Percentiles rank a stretch among this genome's conserved stretches.
Conservation (phyloP, 805 yeast genomes). For the Barnettozyma salicaria region DNA sequence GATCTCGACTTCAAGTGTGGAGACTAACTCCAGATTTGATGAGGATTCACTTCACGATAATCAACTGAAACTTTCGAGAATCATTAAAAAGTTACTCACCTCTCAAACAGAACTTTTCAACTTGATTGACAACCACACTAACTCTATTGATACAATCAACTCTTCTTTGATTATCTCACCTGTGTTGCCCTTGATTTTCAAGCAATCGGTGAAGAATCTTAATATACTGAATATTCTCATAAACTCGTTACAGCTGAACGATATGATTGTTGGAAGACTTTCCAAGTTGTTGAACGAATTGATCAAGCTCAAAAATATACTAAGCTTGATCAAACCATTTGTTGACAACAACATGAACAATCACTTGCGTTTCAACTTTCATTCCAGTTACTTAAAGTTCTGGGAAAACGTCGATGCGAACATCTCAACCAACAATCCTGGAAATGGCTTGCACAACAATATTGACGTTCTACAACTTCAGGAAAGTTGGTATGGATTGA, state of each 20-base stretch:
- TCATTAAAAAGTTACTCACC: constrained; percentile 28
- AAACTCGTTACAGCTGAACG: constrained; percentile 25
- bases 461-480: constrained; percentile 1
- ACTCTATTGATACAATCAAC: constrained; percentile 19
- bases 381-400: constrained; percentile 16
- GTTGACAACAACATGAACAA: constrained; percentile 21
- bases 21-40: constrained; percentile 13
- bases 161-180: constrained; percentile 19
- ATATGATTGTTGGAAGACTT: constrained; percentile 18
- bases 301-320: constrained; percentile 22
- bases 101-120: constrained; percentile 12
- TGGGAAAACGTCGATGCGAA: constrained; percentile 19
- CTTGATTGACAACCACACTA: constrained; percentile 17
- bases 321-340: constrained; percentile 27
- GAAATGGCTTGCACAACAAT: background rate
- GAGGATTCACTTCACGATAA: constrained; percentile 31
- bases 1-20: constrained; percentile 16
- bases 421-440: background rate
- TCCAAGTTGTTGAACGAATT: constrained; percentile 25
- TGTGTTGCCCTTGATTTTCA: constrained; percentile 25
- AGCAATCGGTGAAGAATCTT: constrained; percentile 23
- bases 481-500: constrained; percentile 21
- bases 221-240: constrained; percentile 26
- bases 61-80: constrained; percentile 34
- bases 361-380: constrained; percentile 20